These are phyloP conservation scores for Tylopilus balloui DNA, from an alignment of 768 basidiomycete species.

Conservation along the genomic window DNA sequence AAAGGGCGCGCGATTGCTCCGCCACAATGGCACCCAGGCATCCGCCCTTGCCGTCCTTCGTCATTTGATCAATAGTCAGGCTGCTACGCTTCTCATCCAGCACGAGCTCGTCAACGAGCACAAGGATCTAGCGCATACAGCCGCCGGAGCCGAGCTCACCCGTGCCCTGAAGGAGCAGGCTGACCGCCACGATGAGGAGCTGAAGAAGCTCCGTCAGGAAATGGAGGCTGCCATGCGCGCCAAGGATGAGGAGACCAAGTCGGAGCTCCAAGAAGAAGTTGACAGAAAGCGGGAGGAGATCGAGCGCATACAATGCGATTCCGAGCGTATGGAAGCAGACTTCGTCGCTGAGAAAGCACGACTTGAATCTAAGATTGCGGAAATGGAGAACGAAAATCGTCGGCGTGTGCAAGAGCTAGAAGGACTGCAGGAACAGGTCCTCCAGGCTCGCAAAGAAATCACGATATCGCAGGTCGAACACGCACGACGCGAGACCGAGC, in stretches of 20 bases:
- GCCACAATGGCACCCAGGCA: slow-evolving; percentile 38
- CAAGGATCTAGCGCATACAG: slow-evolving; percentile 46
- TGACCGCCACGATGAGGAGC: slow-evolving; percentile 44
- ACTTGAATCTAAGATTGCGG: slow-evolving; percentile 26
- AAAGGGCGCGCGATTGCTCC: slow-evolving; percentile 42
- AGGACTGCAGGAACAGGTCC: slow-evolving; percentile 28
- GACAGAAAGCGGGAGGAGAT: slow-evolving; percentile 43
- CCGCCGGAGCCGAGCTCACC: slow-evolving; percentile 50
- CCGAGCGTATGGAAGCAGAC: slow-evolving; percentile 37
- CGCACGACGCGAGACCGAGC: slow-evolving; percentile 25
- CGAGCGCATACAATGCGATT: slow-evolving; percentile 37
- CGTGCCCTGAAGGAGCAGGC: slow-evolving; percentile 47
- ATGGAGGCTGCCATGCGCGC: slow-evolving; percentile 41
- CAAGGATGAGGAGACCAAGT: slow-evolving; percentile 44
- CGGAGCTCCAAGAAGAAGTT: slow-evolving; percentile 43
- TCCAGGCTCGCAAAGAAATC: slow-evolving; percentile 24
- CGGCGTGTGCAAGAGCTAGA: slow-evolving; percentile 15
- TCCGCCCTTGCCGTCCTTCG: slow-evolving; percentile 43
- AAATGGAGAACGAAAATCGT: slow-evolving; percentile 27
- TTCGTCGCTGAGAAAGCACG: slow-evolving; percentile 37
- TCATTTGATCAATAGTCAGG: slow-evolving; percentile 37
- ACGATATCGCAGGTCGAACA: slow-evolving; percentile 28
- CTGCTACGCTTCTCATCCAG: slow-evolving; percentile 49
- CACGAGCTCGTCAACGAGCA: slow-evolving; percentile 49
- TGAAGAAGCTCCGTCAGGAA: slow-evolving; percentile 42